Evolutionary conservation across 305 asterid species (phyloP), one percentile per base, ranked within the genome.

Genomic region (Fraxinus ornus): DNA sequence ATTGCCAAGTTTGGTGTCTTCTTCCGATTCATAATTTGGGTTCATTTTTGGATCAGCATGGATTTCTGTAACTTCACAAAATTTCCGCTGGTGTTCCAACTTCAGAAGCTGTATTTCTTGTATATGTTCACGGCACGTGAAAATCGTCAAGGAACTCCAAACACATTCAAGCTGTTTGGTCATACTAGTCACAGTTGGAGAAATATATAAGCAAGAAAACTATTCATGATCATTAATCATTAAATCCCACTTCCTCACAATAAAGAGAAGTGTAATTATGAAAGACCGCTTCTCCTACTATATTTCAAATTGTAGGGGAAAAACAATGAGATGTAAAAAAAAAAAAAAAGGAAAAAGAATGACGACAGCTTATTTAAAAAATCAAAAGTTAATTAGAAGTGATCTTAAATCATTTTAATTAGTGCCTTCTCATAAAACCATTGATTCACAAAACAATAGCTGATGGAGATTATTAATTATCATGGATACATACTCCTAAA

Each of bases 41-140:
- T 85, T 83, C 97, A 96, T 93, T 88, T 84, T 93, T 70, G 94
- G 97, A 89, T 92, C 99, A 82, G 93, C 88, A 78, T 92, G 97
- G 82, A 96, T 89, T 84, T 86, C 91, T 47, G 98, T 95, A 85
- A 91, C 86, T 89, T 89, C 93, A 76, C 90, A 73, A 57, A 91
- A 84, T 81, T 97, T 91, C 78, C 94, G 91, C 66, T 81, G 92
- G 78, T 92, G 92, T 83, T 94, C 98, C 88, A 91, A 91, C 86
- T 89, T 92, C 75, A 96, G 89, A 75, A 87, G 88, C 87, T 93
- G 92, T 75, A 93, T 76, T 84, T 87, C 91, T 80, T 85, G 87
- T 66, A 89, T 89, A 81, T 85, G 89, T 85, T 90, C 95, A 89
- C 95, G 90, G 80, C 91, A 94, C 86, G 98, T 96, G 89, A 75